phyloP scores from a whole-genome alignment of 2,329 filamentous ascomycete species.

The Pseudocercospora vitis region DNA sequence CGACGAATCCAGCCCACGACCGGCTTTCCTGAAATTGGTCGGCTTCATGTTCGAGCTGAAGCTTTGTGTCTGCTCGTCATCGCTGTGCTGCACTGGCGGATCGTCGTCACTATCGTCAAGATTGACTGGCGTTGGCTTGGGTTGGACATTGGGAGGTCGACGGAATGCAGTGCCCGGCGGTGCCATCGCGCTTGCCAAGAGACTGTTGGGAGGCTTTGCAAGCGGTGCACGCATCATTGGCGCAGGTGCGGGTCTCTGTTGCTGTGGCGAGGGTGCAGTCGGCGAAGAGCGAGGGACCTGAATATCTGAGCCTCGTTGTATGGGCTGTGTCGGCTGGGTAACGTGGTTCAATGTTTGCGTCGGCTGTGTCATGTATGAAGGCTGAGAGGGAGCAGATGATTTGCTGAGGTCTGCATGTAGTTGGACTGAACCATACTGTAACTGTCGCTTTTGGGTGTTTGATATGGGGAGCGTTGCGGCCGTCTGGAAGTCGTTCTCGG shows the following conservation, averaged over 20 bases:
- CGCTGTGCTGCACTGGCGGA: slow-evolving; percentile 33
- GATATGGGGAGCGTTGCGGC: slow-evolving; percentile 40
- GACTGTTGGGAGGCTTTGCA: slow-evolving; percentile 37
- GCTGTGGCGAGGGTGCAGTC: slow-evolving; percentile 42
- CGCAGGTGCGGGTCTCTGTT: slow-evolving; percentile 31
- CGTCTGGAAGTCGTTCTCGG: slow-evolving; percentile 53
- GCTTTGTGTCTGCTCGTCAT: slow-evolving; percentile 38
- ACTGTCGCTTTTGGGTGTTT: slow-evolving; percentile 26
- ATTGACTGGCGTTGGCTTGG: slow-evolving; percentile 24
- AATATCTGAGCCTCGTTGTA: slow-evolving; percentile 48
- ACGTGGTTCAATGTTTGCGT: slow-evolving; percentile 28
- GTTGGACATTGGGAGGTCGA: slow-evolving; percentile 38
- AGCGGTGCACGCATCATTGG: slow-evolving; percentile 29
- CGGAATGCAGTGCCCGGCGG: slow-evolving; percentile 73
- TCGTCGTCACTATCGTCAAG: slow-evolving; percentile 50
- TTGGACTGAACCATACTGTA: slow-evolving; percentile 24
- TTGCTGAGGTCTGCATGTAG: slow-evolving; percentile 27
- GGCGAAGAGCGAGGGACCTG: slow-evolving; percentile 89
- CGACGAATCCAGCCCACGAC: slow-evolving; percentile 35
- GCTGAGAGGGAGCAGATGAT: slow-evolving; percentile 18
- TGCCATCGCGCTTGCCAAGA: slow-evolving; percentile 65
- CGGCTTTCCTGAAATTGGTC: slow-evolving; percentile 54
- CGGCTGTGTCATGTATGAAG: slow-evolving; percentile 54
- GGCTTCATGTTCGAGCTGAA: slow-evolving; percentile 60
- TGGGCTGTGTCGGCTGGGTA: slow-evolving; percentile 54